Base-by-base conservation (phyloP, 192 early-diverging fungal species). In the Coemansia sp. region DNA sequence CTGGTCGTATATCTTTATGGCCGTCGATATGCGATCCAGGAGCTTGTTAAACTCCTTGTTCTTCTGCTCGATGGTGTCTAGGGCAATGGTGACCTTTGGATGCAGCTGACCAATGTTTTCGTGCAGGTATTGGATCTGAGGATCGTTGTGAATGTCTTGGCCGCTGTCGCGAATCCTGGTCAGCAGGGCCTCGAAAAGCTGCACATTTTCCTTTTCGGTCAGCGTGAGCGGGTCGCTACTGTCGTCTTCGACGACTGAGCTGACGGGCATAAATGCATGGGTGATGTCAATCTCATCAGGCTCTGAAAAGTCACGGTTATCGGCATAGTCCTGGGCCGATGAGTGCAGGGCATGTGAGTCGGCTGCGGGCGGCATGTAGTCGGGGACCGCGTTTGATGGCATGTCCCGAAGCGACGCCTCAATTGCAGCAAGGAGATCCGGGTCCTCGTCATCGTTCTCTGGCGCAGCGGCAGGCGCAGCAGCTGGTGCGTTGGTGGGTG, bases 171-270 rank as follows among this genome's bases (percentile, higher is more conserved):
- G 88, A 20, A 93, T 83, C 38, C 86, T 74, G 32, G 90, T 85
- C 44, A 99, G 80, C 9, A 97, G 75, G 11, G 92, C 82, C 24
- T 89, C 80, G 46, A 99, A 99, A 9, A 95, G 56, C 61, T 89
- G 81, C 25, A 99, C 84, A 30, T 93, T 95, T 57, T 97, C 91
- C 36, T 85, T 80, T 63, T 99, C 94, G 7, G 84, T 80, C 1
- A 68, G 46, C 19, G 84, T 79, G 50, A 99, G 56, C 35, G 91
- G 88, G 35, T 85, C 67, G 5, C 58, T 35, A 14, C 63, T 51
- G 2, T 70, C 58, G 2, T 58, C 72, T 17, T 46, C 55, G 17
- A 11, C 51, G 40, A 48, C 57, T 34, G 34, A 38, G 17, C 43
- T 58, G 22, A 48, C 50, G 17, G 64, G 67, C 74, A 72, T 72